These are phyloP conservation scores for Lactarius indigo DNA, from an alignment of 768 basidiomycete species.

Conservation along the genomic window DNA sequence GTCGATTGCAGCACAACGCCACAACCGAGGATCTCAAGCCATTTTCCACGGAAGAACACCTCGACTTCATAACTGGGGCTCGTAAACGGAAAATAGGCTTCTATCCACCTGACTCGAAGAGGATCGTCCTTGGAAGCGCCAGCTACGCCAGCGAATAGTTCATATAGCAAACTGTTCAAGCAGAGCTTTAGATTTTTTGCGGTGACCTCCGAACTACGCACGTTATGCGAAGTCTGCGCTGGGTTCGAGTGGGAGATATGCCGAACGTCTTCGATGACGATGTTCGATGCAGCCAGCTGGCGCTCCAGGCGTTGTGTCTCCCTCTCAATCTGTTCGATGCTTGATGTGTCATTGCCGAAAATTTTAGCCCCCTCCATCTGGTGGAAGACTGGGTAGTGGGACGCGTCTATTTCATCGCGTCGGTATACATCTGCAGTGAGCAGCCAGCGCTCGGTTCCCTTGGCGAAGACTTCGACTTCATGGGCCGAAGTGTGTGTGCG, in stretches of 20 bases:
- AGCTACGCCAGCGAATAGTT: conserved; percentile 66
- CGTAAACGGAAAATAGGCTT: conserved; percentile 97
- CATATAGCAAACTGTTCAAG: conserved; percentile 80
- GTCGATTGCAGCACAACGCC: conserved; percentile 91
- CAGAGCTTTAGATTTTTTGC: conserved; percentile 86
- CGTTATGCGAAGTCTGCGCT: conserved; percentile 73
- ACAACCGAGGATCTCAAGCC: conserved; percentile 94
- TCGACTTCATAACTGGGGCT: conserved; percentile 98
- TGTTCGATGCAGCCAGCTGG: conserved; percentile 65
- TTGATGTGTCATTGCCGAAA: conserved; percentile 55
- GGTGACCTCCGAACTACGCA: conserved; percentile 65
- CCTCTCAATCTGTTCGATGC: conserved; percentile 60
- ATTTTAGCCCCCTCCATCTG: conserved; percentile 95
- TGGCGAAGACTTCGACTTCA: conserved; percentile 86
- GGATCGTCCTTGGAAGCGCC: conserved; percentile 59
- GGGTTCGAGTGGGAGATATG: conserved; percentile 74
- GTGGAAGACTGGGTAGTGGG: conserved; percentile 97
- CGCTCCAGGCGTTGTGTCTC: conserved; percentile 64
- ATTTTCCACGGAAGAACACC: conserved; percentile 92
- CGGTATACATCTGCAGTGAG: conserved; percentile 96
- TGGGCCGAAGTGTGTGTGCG: conserved; percentile 99
- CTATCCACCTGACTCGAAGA: conserved; percentile 91
- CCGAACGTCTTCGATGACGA: conserved; percentile 84
- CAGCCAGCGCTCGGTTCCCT: conserved; percentile 79
- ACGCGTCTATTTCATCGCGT: conserved; percentile 95